Conservation (phyloP, 2,329 filamentous ascomycete genomes). For the Aureobasidium sp. region DNA sequence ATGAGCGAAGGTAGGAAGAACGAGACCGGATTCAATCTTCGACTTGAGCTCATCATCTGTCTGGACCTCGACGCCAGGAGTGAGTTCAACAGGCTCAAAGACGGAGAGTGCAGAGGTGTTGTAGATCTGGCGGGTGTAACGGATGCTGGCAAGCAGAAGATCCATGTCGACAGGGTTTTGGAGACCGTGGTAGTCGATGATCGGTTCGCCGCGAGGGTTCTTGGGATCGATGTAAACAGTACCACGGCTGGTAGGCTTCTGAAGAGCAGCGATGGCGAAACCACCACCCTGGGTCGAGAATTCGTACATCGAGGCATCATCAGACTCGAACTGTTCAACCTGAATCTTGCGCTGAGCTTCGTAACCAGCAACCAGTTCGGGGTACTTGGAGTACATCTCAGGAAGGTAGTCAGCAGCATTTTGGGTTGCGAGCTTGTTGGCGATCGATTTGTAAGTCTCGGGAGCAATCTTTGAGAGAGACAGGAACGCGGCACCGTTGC, state of each 20-base stretch:
- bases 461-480: conserved; percentile 15
- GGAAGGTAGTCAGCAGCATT: conserved; percentile 17
- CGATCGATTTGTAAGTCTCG: conserved; percentile 11
- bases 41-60: conserved; percentile 18
- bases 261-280: conserved; percentile 22
- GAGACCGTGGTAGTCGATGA: conserved; percentile 34
- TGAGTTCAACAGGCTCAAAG: conserved; percentile 26
- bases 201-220: conserved; percentile 26
- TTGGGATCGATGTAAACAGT: conserved; percentile 25
- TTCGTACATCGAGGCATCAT: conserved; percentile 39
- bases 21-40: conserved; percentile 14
- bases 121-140: conserved; percentile 29
- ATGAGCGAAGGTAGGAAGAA: conserved; percentile 24
- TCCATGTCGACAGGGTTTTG: conserved; percentile 29
- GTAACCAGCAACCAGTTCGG: conserved; percentile 38
- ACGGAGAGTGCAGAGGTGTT: conserved; percentile 23
- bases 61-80: conserved; percentile 19
- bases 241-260: conserved; percentile 29
- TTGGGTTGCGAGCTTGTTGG: conserved; percentile 13
- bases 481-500: conserved; percentile 20
- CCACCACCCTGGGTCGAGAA: conserved; percentile 30
- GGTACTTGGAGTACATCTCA: conserved; percentile 24
- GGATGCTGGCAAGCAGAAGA: conserved; percentile 28
- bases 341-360: conserved; percentile 41
- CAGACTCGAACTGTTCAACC: conserved; percentile 32